Evolutionary conservation across 768 basidiomycete species (phyloP), one percentile per base, ranked within the genome.

Genomic region (Roridomyces roridus): DNA sequence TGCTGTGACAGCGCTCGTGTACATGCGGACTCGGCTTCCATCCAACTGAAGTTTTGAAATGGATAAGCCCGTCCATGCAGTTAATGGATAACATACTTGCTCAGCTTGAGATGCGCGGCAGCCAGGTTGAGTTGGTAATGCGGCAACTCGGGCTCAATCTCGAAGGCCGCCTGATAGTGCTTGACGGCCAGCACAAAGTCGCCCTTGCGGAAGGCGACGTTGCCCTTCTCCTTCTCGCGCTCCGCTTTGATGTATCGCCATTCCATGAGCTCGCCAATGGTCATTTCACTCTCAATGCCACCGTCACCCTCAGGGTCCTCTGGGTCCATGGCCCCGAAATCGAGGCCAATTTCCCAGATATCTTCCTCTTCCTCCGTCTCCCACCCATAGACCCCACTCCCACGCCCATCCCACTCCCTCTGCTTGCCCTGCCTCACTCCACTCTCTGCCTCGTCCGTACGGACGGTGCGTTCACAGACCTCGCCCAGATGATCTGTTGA

Each of bases 81-180:
- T 18, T 41, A 37, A 50, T 24, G 25, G 31, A 43, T 63, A 39
- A 73, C 86, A 55, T 69, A 91, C 89, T 87, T 83, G 70, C 77
- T 75, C 43, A 91, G 70, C 66, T 91, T 91, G 31, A 91, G 69
- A 67, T 90, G 79, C 0, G 89, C 89, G 1, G 88, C 88, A 4
- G 89, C 89, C 23, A 91, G 78, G 64, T 91, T 91, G 31, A 91
- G 80, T 65, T 89, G 85, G 63, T 91, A 91, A 64, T 88, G 84
- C 1, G 89, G 87, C 58, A 91, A 69, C 67, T 91, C 89, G 3
- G 88, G 82, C 64, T 91, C 89, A 39, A 87, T 86, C 6, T 75
- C 64, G 65, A 85, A 77, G 1, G 89, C 89, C 5, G 72, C 69
- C 65, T 83, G 77, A 68, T 91, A 91, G 51, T 80, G 77, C 49